These are phyloP conservation scores for Rhizomucor miehei DNA, from an alignment of 371 early-diverging fungal species.

Conservation along the genomic window DNA sequence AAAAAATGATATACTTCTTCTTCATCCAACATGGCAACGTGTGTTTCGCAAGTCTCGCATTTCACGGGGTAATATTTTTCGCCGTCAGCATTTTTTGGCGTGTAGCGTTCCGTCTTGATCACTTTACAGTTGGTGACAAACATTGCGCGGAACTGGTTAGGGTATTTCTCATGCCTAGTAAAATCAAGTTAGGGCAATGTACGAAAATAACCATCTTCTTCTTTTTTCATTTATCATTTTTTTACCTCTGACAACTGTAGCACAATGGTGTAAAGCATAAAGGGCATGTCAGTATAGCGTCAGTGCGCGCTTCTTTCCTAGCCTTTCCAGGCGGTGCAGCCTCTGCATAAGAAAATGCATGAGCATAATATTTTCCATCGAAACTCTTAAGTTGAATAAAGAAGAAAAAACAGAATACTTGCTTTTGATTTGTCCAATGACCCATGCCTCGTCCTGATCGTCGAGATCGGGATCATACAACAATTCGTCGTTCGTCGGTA, in stretches of 20 bases:
- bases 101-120: slow-evolving; percentile 33
- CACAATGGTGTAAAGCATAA: slow-evolving; percentile 64
- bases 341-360: slow-evolving; percentile 2
- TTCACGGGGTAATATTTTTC: slow-evolving; percentile 55
- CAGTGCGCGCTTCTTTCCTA: slow-evolving; percentile 35
- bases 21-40: slow-evolving; percentile 63
- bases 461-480: slow-evolving; percentile 59
- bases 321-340: slow-evolving; percentile 12
- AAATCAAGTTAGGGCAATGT: slow-evolving; percentile 1
- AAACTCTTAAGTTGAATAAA: no score
- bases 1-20: slow-evolving; percentile 76
- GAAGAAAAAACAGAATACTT: background rate
- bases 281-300: slow-evolving; percentile 67
- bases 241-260: slow-evolving; percentile 67
- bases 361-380: no score
- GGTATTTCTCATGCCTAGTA: slow-evolving; percentile 56
- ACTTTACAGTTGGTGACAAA: slow-evolving; percentile 65
- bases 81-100: slow-evolving; percentile 22
- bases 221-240: background rate
- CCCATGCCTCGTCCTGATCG: slow-evolving; percentile 57
- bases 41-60: slow-evolving; percentile 63
- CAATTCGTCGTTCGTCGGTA: slow-evolving; percentile 49
- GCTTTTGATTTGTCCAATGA: slow-evolving; percentile 52
- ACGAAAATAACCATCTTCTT: background rate
- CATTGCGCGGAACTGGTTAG: slow-evolving; percentile 70